Percentiles rank a stretch among this genome's conserved stretches.
Conservation (phyloP, 2,329 filamentous ascomycete genomes). For the Pestalotiopsis sp. region DNA sequence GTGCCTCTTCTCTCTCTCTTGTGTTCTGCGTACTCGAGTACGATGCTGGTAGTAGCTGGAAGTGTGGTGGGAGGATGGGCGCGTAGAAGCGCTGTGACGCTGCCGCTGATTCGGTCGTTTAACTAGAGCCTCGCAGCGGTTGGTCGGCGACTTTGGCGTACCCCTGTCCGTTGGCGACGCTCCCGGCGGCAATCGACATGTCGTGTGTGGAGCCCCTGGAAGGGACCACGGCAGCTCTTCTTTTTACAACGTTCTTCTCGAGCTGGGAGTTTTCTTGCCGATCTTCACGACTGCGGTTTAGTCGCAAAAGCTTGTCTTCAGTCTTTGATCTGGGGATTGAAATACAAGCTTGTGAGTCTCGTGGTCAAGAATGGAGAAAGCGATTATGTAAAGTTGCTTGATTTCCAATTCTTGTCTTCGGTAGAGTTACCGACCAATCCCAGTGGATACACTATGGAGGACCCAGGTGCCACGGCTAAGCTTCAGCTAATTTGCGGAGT, state of each 20-base stretch:
- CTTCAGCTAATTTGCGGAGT: no score
- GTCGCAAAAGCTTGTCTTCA: not conserved
- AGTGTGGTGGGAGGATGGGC: not conserved
- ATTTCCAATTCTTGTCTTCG: not conserved
- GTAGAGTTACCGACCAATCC: not conserved
- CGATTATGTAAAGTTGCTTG: not conserved
- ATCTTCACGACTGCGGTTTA: not conserved
- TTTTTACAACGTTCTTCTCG: not conserved
- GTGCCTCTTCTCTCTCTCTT: not conserved
- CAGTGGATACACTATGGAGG: no score
- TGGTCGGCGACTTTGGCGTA: slow-evolving; percentile 1
- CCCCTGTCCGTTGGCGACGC: slow-evolving; percentile 10
- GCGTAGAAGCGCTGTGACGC: slow-evolving; percentile 13
- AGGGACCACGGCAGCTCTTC: not conserved
- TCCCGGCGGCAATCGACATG: slow-evolving; percentile 9
- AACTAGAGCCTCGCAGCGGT: slow-evolving; percentile 1
- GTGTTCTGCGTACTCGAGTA: not conserved
- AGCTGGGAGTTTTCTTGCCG: not conserved
- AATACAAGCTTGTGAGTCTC: not conserved
- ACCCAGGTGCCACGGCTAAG: no score
- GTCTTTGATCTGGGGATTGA: not conserved
- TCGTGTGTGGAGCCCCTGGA: not conserved
- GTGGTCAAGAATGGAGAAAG: not conserved
- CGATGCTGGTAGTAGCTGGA: not conserved
- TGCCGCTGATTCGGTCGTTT: slow-evolving; percentile 10